Conservation (phyloP, 164 flowering plant genomes). For the Kingdonia uniflora region DNA sequence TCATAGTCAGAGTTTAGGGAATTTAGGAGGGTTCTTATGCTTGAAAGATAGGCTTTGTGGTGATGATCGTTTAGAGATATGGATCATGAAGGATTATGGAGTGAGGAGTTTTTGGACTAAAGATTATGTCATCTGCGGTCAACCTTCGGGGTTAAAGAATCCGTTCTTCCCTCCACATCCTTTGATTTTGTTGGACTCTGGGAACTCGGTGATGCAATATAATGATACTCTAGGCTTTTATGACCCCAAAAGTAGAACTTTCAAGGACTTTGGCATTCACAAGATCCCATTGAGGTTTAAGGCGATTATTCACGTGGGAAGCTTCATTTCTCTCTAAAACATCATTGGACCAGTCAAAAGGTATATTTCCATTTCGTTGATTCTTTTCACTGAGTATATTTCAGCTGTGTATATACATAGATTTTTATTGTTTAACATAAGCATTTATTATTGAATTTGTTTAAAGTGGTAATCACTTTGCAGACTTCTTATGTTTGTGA, state of each 20-base stretch:
- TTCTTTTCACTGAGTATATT: too few species aligned
- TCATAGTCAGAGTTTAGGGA: neutral
- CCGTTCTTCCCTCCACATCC: neutral
- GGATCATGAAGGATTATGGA: constrained; percentile 5
- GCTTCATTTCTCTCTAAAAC: neutral
- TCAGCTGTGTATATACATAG: too few species aligned
- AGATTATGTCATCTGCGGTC: neutral
- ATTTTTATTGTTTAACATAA: too few species aligned
- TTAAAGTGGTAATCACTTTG: too few species aligned
- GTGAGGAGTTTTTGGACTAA: neutral
- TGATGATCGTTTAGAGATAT: neutral
- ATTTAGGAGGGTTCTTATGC: neutral
- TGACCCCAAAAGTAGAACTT: neutral
- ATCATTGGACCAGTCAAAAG: too few species aligned
- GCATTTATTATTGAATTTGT: too few species aligned
- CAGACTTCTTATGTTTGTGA: too few species aligned
- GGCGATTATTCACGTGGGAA: neutral
- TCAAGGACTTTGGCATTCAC: neutral
- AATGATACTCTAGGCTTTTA: neutral
- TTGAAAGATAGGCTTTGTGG: neutral
- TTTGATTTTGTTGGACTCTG: neutral
- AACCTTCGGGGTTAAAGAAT: neutral
- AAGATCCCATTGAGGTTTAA: neutral
- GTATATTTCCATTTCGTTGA: too few species aligned
- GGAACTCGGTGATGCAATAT: neutral